phyloP scores from a whole-genome alignment of 306 rosid genomes.

The Prunus armeniaca region DNA sequence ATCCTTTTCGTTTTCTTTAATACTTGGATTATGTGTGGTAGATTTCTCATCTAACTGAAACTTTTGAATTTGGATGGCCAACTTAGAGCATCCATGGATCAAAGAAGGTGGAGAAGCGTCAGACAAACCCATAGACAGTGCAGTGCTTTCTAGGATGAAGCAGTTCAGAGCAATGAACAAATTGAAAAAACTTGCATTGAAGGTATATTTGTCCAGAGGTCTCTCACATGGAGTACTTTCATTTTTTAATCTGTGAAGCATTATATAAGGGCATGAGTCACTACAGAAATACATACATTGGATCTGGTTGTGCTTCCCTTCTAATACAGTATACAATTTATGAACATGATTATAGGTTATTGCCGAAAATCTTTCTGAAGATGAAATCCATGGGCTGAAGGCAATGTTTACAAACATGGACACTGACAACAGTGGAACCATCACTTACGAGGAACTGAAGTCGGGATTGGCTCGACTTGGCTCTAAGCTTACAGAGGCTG shows the following conservation, averaged over 20 bases:
- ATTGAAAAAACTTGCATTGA: slow-evolving; percentile 85
- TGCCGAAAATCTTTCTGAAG: slow-evolving; percentile 82
- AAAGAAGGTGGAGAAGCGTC: slow-evolving; percentile 70
- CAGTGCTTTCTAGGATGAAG: slow-evolving; percentile 91
- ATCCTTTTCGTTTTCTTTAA: neutral
- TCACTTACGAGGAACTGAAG: slow-evolving; percentile 77
- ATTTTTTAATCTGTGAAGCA: neutral
- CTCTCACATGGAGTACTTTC: neutral
- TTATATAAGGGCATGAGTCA: neutral
- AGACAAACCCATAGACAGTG: slow-evolving; percentile 89
- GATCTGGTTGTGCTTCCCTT: slow-evolving; percentile 6
- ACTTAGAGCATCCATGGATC: slow-evolving; percentile 87
- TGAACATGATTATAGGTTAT: slow-evolving; percentile 52
- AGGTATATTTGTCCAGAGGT: slow-evolving; percentile 8
- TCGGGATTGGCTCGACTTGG: slow-evolving; percentile 79
- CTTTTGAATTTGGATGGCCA: slow-evolving; percentile 23
- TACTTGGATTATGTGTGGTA: neutral
- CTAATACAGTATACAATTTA: slow-evolving; percentile 2
- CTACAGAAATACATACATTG: neutral
- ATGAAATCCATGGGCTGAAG: slow-evolving; percentile 91
- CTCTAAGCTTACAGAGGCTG: slow-evolving; percentile 73
- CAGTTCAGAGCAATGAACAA: slow-evolving; percentile 95
- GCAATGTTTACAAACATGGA: slow-evolving; percentile 82
- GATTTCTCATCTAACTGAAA: slow-evolving; percentile 23
- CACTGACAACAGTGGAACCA: slow-evolving; percentile 82